phyloP scores from a whole-genome alignment of 2,329 filamentous ascomycete species.

The Epichloe sp. region DNA sequence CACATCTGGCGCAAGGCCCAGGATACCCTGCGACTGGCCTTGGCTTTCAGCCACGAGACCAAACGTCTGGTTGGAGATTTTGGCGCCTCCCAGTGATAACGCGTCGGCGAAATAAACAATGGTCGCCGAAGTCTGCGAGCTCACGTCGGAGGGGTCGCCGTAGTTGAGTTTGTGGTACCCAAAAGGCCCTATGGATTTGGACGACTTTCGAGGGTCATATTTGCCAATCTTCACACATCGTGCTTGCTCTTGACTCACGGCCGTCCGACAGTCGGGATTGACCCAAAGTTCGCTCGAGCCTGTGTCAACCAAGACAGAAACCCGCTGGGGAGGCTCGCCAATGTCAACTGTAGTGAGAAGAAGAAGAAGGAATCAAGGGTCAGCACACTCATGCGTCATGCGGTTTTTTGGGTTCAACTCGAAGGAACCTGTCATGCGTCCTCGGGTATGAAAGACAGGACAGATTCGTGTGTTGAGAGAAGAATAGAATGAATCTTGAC shows the following conservation, averaged over 20 bases:
- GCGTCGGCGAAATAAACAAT: slow-evolving; percentile 34
- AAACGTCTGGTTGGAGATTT: slow-evolving; percentile 33
- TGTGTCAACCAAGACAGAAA: slow-evolving; percentile 36
- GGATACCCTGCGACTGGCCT: slow-evolving; percentile 37
- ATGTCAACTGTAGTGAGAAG: slow-evolving; percentile 23
- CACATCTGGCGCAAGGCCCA: slow-evolving; percentile 34
- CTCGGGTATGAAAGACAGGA: background rate
- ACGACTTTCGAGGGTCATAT: slow-evolving; percentile 30
- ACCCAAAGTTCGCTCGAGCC: slow-evolving; percentile 44
- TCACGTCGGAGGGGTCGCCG: slow-evolving; percentile 23
- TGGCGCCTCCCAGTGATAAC: slow-evolving; percentile 29
- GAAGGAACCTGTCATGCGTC: no score
- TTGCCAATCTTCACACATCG: slow-evolving; percentile 28
- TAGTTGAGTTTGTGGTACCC: slow-evolving; percentile 25
- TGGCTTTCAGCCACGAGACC: slow-evolving; percentile 32
- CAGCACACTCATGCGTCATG: background rate
- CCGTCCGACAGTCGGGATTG: slow-evolving; percentile 33
- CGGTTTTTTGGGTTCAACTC: background rate
- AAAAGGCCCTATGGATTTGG: slow-evolving; percentile 23
- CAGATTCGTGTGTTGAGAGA: background rate
- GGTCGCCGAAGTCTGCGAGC: slow-evolving; percentile 23
- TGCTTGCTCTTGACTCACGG: slow-evolving; percentile 20
- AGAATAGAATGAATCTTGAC: slow-evolving; percentile 5
- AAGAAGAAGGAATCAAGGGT: background rate
- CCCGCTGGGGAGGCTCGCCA: slow-evolving; percentile 27